These are phyloP conservation scores for Phaffia tasmanica DNA, from an alignment of 768 basidiomycete species.

Conservation along the genomic window DNA sequence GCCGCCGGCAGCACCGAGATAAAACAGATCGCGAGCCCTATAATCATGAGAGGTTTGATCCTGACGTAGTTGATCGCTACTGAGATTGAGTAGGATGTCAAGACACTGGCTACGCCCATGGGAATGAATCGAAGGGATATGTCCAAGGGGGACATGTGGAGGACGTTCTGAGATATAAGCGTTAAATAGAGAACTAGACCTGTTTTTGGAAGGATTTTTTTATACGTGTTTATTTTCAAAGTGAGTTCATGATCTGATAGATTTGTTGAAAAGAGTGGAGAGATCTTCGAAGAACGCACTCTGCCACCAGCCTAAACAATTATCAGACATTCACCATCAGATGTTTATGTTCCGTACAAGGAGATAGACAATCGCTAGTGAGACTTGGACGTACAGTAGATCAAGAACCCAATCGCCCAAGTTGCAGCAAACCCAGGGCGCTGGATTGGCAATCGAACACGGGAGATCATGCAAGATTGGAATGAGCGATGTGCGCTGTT, in stretches of 20 bases:
- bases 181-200: background rate
- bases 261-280: background rate
- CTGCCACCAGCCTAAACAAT: constrained; percentile 15
- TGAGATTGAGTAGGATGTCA: background rate
- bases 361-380: too few relatives aligned
- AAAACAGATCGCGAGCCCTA: constrained; percentile 18
- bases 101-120: constrained; percentile 20
- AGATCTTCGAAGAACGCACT: background rate
- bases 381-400: constrained; percentile 15
- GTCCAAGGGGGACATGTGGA: constrained; percentile 11
- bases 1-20: constrained; percentile 24
- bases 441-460: background rate
- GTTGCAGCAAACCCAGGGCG: constrained; percentile 24
- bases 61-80: constrained; percentile 13
- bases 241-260: too few relatives aligned
- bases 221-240: background rate
- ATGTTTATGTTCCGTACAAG: too few relatives aligned
- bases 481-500: background rate
- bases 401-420: constrained; percentile 26
- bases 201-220: background rate
- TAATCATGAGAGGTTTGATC: constrained; percentile 22
- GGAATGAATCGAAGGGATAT: constrained; percentile 23
- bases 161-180: constrained; percentile 19
- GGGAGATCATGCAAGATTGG: background rate
- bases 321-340: too few relatives aligned